A percentile compares a stretch with the other conserved stretches of the same genome.
Evolutionary conservation across 495 filamentous ascomycete species (phyloP).

Genomic region (Parathielavia hyrcaniae): DNA sequence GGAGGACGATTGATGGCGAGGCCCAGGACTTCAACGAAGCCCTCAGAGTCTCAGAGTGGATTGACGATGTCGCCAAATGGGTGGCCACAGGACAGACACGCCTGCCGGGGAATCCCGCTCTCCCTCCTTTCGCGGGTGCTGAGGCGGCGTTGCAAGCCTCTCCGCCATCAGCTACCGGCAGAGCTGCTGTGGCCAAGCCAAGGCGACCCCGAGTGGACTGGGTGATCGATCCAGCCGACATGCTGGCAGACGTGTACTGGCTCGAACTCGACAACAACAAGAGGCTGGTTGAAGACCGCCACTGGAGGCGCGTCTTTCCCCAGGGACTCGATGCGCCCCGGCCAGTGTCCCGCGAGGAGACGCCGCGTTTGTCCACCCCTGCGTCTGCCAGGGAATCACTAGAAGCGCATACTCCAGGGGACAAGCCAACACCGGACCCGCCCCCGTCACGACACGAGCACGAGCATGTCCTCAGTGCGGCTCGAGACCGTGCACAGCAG

Average conservation of each 20-base stretch:
- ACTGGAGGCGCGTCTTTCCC: conserved; percentile 65
- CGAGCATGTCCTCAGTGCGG: conserved; percentile 31
- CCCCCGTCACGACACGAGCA: conserved; percentile 24
- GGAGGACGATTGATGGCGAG: conserved; percentile 61
- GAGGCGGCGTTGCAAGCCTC: conserved; percentile 32
- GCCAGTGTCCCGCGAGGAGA: conserved; percentile 21
- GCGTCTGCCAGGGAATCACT: conserved; percentile 25
- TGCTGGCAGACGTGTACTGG: conserved; percentile 82
- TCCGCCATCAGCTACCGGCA: conserved; percentile 30
- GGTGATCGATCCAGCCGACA: conserved; percentile 67
- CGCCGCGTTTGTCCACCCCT: conserved; percentile 18
- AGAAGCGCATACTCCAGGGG: conserved; percentile 13
- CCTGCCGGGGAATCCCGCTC: conserved; percentile 44
- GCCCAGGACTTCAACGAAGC: conserved; percentile 72
- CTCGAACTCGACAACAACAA: conserved; percentile 71
- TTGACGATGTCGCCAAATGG: conserved; percentile 57
- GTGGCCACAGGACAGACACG: conserved; percentile 32
- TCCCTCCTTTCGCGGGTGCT: conserved; percentile 52
- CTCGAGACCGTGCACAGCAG: conserved; percentile 43
- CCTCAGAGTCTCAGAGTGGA: conserved; percentile 62
- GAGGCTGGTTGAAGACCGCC: conserved; percentile 62
- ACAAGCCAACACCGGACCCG: conserved; percentile 17
- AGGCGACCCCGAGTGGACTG: conserved; percentile 71
- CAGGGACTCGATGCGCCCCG: conserved; percentile 25
- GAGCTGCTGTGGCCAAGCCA: conserved; percentile 39